Evolutionary conservation across 352 stramenopile species (phyloP).

Genomic region (Thalassiosira mediterranea): DNA sequence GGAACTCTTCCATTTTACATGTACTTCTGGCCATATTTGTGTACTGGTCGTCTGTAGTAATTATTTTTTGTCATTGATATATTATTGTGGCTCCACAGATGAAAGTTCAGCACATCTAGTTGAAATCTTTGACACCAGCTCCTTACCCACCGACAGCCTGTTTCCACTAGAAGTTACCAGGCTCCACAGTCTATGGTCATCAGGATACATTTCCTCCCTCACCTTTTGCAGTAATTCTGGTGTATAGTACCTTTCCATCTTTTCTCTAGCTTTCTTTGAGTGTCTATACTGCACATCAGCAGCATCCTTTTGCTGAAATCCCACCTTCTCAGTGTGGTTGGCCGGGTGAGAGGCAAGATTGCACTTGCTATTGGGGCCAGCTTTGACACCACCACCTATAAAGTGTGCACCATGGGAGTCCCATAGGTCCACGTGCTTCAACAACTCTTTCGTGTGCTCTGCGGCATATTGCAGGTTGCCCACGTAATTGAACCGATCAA

Average conservation of each 20-base stretch:
- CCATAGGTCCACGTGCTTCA: slow-evolving; percentile 39
- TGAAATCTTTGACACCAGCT: slow-evolving; percentile 7
- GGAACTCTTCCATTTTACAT: too few relatives aligned
- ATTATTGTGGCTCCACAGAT: background rate
- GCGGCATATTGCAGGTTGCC: slow-evolving; percentile 31
- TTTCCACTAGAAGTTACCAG: slow-evolving; percentile 4
- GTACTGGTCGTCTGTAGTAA: too few relatives aligned
- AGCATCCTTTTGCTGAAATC: slow-evolving; percentile 37
- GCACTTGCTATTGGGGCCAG: background rate
- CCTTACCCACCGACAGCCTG: background rate
- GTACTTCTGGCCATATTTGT: too few relatives aligned
- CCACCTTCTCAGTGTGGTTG: slow-evolving; percentile 1
- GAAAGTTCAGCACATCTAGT: background rate
- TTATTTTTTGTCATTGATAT: too few relatives aligned
- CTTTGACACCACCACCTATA: background rate
- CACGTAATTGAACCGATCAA: slow-evolving; percentile 39
- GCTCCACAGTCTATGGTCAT: slow-evolving; percentile 42
- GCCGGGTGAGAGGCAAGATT: background rate
- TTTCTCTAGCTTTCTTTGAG: background rate
- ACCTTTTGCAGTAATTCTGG: slow-evolving; percentile 30
- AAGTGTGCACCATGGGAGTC: slow-evolving; percentile 37
- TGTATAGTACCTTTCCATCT: slow-evolving; percentile 28
- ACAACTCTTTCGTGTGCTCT: slow-evolving; percentile 19
- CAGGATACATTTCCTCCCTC: slow-evolving; percentile 24
- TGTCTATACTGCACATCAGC: background rate